Percentiles rank a stretch among this genome's conserved stretches.
Conservation (phyloP, 2,329 filamentous ascomycete genomes). For the Ophiocordyceps sinensis region DNA sequence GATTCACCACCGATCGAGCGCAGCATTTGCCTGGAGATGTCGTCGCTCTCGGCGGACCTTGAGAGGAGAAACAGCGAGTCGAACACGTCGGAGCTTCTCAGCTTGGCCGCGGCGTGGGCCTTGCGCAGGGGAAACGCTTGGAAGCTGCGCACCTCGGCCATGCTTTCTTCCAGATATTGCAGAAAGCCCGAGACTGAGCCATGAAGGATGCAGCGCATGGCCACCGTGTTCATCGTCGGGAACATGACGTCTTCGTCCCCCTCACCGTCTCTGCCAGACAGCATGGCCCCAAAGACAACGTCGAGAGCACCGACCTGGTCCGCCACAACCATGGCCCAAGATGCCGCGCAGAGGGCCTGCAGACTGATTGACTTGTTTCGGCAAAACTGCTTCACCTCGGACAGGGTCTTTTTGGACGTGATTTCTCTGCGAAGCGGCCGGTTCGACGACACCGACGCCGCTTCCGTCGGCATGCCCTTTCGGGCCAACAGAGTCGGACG, state of each 20-base stretch:
- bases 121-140: conserved; percentile 68
- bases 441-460: not conserved
- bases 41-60: conserved; percentile 11
- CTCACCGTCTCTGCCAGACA: conserved; percentile 71
- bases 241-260: conserved; percentile 57
- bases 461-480: not conserved
- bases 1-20: conserved; percentile 49
- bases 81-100: conserved; percentile 28
- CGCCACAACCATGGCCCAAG: conserved; percentile 60
- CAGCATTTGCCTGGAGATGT: conserved; percentile 27
- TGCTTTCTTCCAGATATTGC: conserved; percentile 56
- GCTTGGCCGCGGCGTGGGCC: conserved; percentile 32
- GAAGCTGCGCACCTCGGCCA: conserved; percentile 50
- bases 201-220: conserved; percentile 58
- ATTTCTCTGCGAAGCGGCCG: conserved; percentile 6
- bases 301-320: conserved; percentile 50
- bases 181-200: conserved; percentile 52
- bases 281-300: conserved; percentile 66
- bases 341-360: conserved; percentile 62
- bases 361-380: conserved; percentile 52
- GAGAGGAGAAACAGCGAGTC: conserved; percentile 44
- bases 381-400: conserved; percentile 39
- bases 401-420: not conserved
- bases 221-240: conserved; percentile 84
- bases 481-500: conserved; percentile 19